phyloP scores from a whole-genome alignment of 2,329 filamentous ascomycete species.

The Verruconis gallopava region DNA sequence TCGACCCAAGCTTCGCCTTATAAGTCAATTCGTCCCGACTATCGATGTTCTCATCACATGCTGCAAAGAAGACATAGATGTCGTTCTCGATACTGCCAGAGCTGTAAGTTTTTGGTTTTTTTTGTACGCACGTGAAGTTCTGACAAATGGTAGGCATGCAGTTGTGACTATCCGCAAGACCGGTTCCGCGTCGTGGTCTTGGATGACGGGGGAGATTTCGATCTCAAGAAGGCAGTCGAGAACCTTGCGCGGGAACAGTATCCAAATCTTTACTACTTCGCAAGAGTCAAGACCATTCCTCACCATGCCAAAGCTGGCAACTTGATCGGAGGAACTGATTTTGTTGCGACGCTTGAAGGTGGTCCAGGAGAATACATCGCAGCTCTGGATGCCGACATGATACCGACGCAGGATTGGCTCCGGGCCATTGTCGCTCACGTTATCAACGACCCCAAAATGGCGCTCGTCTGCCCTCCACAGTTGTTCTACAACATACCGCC shows the following conservation, averaged over 20 bases:
- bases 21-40: conserved; percentile 34
- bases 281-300: conserved; percentile 29
- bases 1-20: conserved; percentile 13
- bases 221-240: conserved; percentile 28
- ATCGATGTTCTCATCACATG: conserved; percentile 46
- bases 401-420: conserved; percentile 24
- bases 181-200: conserved; percentile 42
- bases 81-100: conserved; percentile 45
- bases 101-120: conserved; percentile 17
- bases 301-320: conserved; percentile 11
- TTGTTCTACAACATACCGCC: conserved; percentile 9
- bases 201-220: conserved; percentile 18
- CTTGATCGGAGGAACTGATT: conserved; percentile 9
- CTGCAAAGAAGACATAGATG: conserved; percentile 43
- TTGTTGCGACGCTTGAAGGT: conserved; percentile 8
- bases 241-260: conserved; percentile 26
- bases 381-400: conserved; percentile 25
- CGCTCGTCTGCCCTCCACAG: conserved; percentile 9
- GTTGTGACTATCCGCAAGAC: conserved; percentile 41
- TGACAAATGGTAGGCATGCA: conserved; percentile 27
- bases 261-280: conserved; percentile 41
- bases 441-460: conserved; percentile 7
- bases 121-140: background rate
- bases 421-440: conserved; percentile 17
- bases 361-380: conserved; percentile 19